phyloP scores from a whole-genome alignment of 371 early-diverging fungal species.

The Mortierella sp. region DNA sequence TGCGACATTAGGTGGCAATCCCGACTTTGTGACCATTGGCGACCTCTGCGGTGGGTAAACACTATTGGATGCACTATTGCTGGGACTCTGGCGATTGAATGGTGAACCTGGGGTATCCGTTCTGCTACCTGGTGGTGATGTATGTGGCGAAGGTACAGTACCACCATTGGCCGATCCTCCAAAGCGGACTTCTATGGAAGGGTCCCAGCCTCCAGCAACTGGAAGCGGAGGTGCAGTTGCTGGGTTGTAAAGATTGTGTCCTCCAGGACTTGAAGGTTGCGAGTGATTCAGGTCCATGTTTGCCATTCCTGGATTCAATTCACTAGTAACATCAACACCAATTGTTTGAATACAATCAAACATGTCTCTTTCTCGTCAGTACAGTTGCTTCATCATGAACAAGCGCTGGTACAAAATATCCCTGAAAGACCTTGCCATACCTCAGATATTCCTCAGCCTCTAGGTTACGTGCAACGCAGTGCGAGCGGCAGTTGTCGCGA shows the following conservation, averaged over 20 bases:
- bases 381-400: too few species aligned
- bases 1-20: conserved; percentile 18
- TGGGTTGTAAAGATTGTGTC: conserved; percentile 19
- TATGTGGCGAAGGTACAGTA: background rate
- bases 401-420: too few species aligned
- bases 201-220: conserved; percentile 25
- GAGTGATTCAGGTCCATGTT: conserved; percentile 24
- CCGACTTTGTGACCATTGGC: background rate
- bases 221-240: conserved; percentile 35
- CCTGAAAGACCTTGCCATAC: too few species aligned
- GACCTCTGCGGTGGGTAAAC: conserved; percentile 6
- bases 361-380: too few species aligned
- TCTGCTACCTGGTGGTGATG: background rate
- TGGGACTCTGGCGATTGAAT: background rate
- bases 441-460: conserved; percentile 71
- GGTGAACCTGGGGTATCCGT: background rate
- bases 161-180: conserved; percentile 3
- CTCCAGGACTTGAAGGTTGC: conserved; percentile 22
- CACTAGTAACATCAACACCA: too few species aligned
- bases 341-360: too few species aligned
- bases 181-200: conserved; percentile 34
- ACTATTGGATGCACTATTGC: conserved; percentile 1
- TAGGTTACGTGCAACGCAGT: conserved; percentile 73
- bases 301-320: conserved; percentile 40
- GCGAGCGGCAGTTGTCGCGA: conserved; percentile 72